A percentile compares a stretch with the other conserved stretches of the same genome.
Evolutionary conservation across 2,329 filamentous ascomycete species (phyloP).

Genomic region (Mycocentrospora acerina): DNA sequence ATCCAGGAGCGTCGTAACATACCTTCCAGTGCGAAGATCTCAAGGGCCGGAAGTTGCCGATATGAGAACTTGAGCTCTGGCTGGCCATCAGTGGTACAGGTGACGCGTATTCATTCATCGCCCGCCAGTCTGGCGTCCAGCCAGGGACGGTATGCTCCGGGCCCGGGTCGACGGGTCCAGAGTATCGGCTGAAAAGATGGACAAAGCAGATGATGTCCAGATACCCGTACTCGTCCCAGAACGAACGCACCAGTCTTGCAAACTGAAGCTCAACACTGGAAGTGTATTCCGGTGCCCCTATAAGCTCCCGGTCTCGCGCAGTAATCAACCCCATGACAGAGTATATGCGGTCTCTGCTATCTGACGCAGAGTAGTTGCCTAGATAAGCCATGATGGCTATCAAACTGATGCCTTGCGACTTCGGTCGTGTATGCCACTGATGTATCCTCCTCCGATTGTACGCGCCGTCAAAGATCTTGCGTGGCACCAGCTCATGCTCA

Average conservation of each 20-base stretch:
- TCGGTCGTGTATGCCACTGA: slow-evolving; percentile 22
- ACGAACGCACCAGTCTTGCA: slow-evolving; percentile 30
- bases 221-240: slow-evolving; percentile 23
- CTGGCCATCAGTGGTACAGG: slow-evolving; percentile 39
- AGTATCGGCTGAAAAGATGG: slow-evolving; percentile 29
- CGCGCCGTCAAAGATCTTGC: slow-evolving; percentile 27
- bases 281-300: slow-evolving; percentile 28
- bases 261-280: slow-evolving; percentile 18
- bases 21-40: slow-evolving; percentile 23
- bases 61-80: slow-evolving; percentile 29
- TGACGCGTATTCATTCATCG: slow-evolving; percentile 26
- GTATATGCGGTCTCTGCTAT: slow-evolving; percentile 32
- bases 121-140: slow-evolving; percentile 34
- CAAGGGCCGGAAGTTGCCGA: slow-evolving; percentile 34
- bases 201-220: slow-evolving; percentile 36
- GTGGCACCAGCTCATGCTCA: slow-evolving; percentile 25
- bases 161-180: slow-evolving; percentile 14
- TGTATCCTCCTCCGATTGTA: slow-evolving; percentile 34
- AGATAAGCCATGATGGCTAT: slow-evolving; percentile 32
- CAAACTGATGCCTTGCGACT: slow-evolving; percentile 20
- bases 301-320: slow-evolving; percentile 19
- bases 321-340: slow-evolving; percentile 33
- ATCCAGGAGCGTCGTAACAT: slow-evolving; percentile 29
- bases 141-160: slow-evolving; percentile 17
- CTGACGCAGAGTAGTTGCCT: slow-evolving; percentile 30